Evolutionary conservation across 1,284 basidiomycete species (phyloP), one percentile per base, ranked within the genome.

Genomic region (Apiotrichum akiyoshidainum): DNA sequence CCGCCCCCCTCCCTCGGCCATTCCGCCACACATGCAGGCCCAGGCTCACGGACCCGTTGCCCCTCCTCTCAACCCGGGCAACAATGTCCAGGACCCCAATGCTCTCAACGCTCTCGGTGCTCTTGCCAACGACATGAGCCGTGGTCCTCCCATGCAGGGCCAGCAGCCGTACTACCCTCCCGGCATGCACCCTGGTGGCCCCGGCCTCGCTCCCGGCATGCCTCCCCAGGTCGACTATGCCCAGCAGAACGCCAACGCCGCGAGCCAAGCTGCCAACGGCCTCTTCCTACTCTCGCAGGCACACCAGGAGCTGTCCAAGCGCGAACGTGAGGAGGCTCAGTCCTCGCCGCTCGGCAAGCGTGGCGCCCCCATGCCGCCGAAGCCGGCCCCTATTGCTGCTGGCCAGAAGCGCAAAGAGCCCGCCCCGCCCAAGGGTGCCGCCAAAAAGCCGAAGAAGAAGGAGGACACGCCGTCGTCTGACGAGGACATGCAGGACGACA

Each of bases 291-390:
- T 97, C 57, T 89, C 87, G 9, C 92, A 96, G 76, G 92, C 92
- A 22, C 92, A 95, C 72, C 91, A 95, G 73, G 92, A 96, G 81
- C 85, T 96, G 58, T 90, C 90, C n/a, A 95, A 95, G 81, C 86
- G 91, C 26, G 92, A 95, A 72, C 51, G 51, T n/a, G 89, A 90
- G 73, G 73, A 69, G 53, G 68, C 65, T 44, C 57, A 60, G 60
- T 54, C 59, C 45, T 48, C 56, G 34, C 57, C 56, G 0, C 46
- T 55, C 44, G 52, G 51, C 37, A 64, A 69, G 55, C 54, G 65
- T 39, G 45, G 58, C 21, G 53, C 52, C 13, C 52, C 52, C 31
- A 40, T 60, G 22, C 54, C 60, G 7, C 56, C 56, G 9, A 53
- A 54, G 35, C 53, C 54, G 12, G 22, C 40, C 19, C 26, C 26